These are phyloP conservation scores for Ceratobasidium sp. DNA, from an alignment of 1,284 basidiomycete species.

Conservation along the genomic window DNA sequence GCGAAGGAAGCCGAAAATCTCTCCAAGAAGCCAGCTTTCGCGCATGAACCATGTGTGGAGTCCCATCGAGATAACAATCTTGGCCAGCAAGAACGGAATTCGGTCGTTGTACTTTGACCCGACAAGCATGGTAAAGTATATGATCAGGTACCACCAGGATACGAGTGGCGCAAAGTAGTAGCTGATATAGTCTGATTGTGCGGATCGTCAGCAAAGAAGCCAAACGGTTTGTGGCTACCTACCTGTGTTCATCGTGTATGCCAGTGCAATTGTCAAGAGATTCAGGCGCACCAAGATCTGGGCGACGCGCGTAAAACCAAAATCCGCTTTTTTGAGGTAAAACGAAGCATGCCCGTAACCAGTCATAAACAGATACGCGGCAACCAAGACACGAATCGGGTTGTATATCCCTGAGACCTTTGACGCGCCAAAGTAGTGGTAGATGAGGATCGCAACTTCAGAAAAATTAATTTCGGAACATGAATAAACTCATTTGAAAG, in stretches of 20 bases:
- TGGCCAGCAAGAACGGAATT: conserved; percentile 69
- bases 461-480: conserved; percentile 17
- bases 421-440: conserved; percentile 87
- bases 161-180: conserved; percentile 89
- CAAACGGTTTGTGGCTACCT: not conserved
- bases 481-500: not conserved
- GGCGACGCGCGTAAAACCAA: conserved; percentile 75
- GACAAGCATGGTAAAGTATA: conserved; percentile 78
- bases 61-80: conserved; percentile 70
- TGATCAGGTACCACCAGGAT: conserved; percentile 83
- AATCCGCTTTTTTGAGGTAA: conserved; percentile 87
- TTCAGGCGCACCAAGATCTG: conserved; percentile 85
- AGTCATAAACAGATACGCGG: conserved; percentile 84
- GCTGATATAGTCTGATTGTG: conserved; percentile 70
- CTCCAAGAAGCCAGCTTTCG: conserved; percentile 66
- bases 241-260: conserved; percentile 84
- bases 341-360: conserved; percentile 78
- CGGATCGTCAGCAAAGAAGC: not conserved
- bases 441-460: conserved; percentile 83
- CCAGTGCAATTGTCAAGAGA: conserved; percentile 78
- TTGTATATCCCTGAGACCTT: conserved; percentile 91
- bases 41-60: conserved; percentile 72
- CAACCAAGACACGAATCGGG: conserved; percentile 84
- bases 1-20: conserved; percentile 68
- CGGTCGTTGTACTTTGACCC: conserved; percentile 78